Conservation (phyloP, 345 rosid species). For the Euphorbia pulcherrima region DNA sequence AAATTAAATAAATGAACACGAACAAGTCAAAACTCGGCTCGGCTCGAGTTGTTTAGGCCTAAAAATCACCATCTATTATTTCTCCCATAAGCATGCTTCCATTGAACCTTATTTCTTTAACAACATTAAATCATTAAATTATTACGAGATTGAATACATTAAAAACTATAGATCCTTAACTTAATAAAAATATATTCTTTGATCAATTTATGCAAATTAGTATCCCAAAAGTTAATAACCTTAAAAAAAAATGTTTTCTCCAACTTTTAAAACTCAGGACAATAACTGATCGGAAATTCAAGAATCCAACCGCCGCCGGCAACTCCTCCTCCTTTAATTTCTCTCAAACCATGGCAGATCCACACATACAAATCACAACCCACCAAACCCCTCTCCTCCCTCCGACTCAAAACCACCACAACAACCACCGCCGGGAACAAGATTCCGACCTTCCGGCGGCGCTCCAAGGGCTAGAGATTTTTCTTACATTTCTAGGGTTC, state of each 20-base stretch:
- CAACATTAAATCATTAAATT: too few relatives aligned
- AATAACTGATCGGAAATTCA: not conserved
- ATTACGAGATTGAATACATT: too few relatives aligned
- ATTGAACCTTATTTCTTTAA: too few relatives aligned
- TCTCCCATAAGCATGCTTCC: too few relatives aligned
- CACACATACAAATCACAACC: slow-evolving; percentile 18
- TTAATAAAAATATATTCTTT: too few relatives aligned
- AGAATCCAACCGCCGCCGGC: not conserved
- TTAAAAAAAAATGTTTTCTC: not conserved
- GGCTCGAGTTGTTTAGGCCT: too few relatives aligned
- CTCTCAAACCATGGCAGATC: slow-evolving; percentile 32
- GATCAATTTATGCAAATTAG: not conserved
- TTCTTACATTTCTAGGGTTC: slow-evolving; percentile 64
- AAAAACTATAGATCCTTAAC: not conserved
- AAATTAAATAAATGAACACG: too few relatives aligned
- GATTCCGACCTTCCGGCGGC: slow-evolving; percentile 44
- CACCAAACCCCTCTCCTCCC: slow-evolving; percentile 47
- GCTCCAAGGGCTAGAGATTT: slow-evolving; percentile 45
- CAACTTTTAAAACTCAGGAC: not conserved
- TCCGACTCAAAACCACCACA: slow-evolving; percentile 25
- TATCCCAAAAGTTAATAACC: not conserved
- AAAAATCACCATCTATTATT: too few relatives aligned
- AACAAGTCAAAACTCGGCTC: too few relatives aligned
- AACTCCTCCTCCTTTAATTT: not conserved
- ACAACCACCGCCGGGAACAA: slow-evolving; percentile 4